phyloP scores from a whole-genome alignment of 169 alveolate species.

The Cryptosporidium tyzzeri region DNA sequence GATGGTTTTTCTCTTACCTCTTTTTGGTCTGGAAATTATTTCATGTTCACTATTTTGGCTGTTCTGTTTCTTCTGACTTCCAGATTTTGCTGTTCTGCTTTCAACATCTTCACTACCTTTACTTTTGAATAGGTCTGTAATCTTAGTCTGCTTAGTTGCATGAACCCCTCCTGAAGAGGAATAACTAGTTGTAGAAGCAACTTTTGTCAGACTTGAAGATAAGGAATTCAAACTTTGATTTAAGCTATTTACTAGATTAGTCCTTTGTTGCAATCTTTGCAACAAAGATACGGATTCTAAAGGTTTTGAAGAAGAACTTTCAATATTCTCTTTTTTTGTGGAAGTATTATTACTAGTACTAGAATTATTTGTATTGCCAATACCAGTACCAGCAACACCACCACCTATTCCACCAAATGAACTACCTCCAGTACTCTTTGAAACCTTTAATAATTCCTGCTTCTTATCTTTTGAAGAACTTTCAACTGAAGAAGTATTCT shows the following conservation, averaged over 20 bases:
- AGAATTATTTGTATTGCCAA: background rate
- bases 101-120: background rate
- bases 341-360: background rate
- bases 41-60: background rate
- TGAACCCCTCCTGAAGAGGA: background rate
- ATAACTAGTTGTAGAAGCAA: background rate
- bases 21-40: background rate
- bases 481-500: background rate
- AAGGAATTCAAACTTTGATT: background rate
- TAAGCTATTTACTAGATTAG: background rate
- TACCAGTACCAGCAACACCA: background rate
- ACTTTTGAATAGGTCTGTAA: slow-evolving; percentile 13
- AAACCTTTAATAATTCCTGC: background rate
- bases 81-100: background rate
- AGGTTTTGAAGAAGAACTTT: background rate
- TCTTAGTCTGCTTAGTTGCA: slow-evolving; percentile 29
- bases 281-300: slow-evolving; percentile 48
- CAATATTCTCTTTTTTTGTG: background rate
- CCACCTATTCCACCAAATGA: background rate
- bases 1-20: slow-evolving; percentile 8
- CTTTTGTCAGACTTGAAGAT: background rate
- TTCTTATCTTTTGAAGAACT: background rate
- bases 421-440: background rate
- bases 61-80: background rate
- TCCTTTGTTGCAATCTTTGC: slow-evolving; percentile 60